Evolutionary conservation across 345 rosid species (phyloP).

Genomic region (Syzygium aqueum): DNA sequence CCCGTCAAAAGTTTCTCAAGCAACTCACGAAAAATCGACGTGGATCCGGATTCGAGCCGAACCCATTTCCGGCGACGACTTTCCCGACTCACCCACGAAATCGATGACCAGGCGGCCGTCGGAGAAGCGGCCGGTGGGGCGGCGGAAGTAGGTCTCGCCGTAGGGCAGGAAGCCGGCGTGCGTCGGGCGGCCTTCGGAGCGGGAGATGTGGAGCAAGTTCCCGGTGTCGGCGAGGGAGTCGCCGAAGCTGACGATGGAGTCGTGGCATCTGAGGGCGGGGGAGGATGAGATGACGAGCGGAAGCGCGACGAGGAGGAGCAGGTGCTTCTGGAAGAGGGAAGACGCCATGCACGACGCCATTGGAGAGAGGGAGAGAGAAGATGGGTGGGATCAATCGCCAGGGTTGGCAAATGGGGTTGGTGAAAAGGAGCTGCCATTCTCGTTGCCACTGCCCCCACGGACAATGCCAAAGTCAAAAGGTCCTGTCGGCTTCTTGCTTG

Average conservation of each 20-base stretch:
- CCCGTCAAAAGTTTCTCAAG: not conserved
- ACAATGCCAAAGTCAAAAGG: not conserved
- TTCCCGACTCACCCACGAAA: conserved; percentile 26
- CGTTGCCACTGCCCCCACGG: not conserved
- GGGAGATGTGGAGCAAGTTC: conserved; percentile 6
- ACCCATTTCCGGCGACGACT: not conserved
- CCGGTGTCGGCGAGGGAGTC: conserved; percentile 54
- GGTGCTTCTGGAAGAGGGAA: not conserved
- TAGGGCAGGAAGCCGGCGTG: conserved; percentile 26
- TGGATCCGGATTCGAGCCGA: not conserved
- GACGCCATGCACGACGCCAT: not conserved
- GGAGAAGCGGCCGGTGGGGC: conserved; percentile 35
- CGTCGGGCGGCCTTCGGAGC: conserved; percentile 7
- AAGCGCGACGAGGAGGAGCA: not conserved
- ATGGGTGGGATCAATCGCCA: not conserved
- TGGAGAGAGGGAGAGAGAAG: not conserved
- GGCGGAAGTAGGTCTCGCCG: conserved; percentile 33
- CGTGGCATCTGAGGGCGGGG: not conserved
- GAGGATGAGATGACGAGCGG: not conserved
- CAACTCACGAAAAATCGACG: not conserved
- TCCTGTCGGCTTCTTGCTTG: not conserved
- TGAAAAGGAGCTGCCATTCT: not conserved
- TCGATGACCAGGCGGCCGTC: conserved; percentile 53
- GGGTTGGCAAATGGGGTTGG: not conserved
- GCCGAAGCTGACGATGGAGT: conserved; percentile 48